A percentile compares a stretch with the other conserved stretches of the same genome.
These are phyloP conservation scores for Coix lacrymajobi DNA, from an alignment of 176 grass and related monocot species.

Conservation along the genomic window DNA sequence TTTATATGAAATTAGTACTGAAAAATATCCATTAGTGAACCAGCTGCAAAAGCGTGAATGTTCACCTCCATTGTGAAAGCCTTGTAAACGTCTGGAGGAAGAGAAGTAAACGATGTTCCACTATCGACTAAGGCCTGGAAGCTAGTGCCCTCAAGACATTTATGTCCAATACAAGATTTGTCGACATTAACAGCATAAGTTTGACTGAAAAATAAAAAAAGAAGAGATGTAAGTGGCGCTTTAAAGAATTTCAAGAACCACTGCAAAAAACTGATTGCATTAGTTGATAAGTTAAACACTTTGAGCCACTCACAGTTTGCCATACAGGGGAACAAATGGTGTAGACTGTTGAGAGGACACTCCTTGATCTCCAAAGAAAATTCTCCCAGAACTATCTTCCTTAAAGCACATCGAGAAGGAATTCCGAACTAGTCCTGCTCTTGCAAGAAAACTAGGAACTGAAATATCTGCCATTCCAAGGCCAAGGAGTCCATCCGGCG, in stretches of 20 bases:
- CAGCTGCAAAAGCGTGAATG: background rate
- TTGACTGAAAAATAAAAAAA: conserved; percentile 41
- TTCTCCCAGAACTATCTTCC: conserved; percentile 76
- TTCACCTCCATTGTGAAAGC: conserved; percentile 63
- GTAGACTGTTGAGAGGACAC: conserved; percentile 75
- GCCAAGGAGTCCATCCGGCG: conserved; percentile 95
- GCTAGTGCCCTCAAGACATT: conserved; percentile 53
- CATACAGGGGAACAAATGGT: conserved; percentile 75
- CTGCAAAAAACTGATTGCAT: background rate
- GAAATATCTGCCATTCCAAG: conserved; percentile 84
- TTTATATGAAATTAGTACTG: conserved; percentile 29
- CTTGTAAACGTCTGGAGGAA: conserved; percentile 70
- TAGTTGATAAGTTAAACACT: background rate
- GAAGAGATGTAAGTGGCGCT: conserved; percentile 22
- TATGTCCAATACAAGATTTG: conserved; percentile 73
- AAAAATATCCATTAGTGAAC: conserved; percentile 3
- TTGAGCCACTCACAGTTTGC: conserved; percentile 71
- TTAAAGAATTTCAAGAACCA: conserved; percentile 6
- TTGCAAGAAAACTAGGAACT: conserved; percentile 91
- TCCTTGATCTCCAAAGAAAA: conserved; percentile 92
- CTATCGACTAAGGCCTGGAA: conserved; percentile 82
- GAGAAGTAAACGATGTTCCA: conserved; percentile 86
- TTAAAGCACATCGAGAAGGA: conserved; percentile 95
- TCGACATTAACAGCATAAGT: conserved; percentile 74
- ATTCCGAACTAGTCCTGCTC: conserved; percentile 71